Base-by-base conservation (phyloP, 2,329 filamentous ascomycete genomes). In the Microcera coccophila region DNA sequence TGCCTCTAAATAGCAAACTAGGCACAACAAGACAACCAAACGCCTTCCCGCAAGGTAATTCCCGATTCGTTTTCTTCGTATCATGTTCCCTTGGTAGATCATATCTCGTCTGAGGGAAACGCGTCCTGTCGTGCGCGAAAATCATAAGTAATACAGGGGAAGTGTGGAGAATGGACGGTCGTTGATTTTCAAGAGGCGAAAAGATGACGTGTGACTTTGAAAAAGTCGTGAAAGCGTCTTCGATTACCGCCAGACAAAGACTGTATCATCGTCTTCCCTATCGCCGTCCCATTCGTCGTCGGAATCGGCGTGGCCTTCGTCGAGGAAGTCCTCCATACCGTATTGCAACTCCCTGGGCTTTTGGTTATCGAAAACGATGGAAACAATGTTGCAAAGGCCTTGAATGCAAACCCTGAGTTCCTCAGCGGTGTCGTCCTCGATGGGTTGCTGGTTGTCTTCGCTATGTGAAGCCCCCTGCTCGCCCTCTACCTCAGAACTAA, bases 361-460 rank as follows among this genome's bases (percentile, higher is more conserved):
- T 58, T 87, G 78, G 60, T 90, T 90, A 63, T 90, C 87, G 52
- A 90, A 82, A 34, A 79, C 70, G 33, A 90, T 75, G 46, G 85
- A 78, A 15, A 90, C 85, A 5, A 81, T 72, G 31, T 82, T 74
- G 57, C 86, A 91, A 51, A 84, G 72, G 1, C 85, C 85, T 47
- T 90, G 86, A 19, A 85, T 67, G 45, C 84, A 65, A 1, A 15
- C 9, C 14, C 42, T 29, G 9, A 37, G 18, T 12, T 41, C 24
- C 15, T 39, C 36, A 21, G 31, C 20, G 24, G 32, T 17, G 15
- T 15, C 34, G 11, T 52, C 48, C 14, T 50, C 48, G 17, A 48
- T 41, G 14, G 36, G 18, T 12, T 41, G 22, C 15, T 38, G 35
- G 24, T 31, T 18, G 11, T 42, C 33, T 4, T 49, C 48, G 32